phyloP scores from a whole-genome alignment of 2,329 filamentous ascomycete genomes.

The Anthostomella pinea region DNA sequence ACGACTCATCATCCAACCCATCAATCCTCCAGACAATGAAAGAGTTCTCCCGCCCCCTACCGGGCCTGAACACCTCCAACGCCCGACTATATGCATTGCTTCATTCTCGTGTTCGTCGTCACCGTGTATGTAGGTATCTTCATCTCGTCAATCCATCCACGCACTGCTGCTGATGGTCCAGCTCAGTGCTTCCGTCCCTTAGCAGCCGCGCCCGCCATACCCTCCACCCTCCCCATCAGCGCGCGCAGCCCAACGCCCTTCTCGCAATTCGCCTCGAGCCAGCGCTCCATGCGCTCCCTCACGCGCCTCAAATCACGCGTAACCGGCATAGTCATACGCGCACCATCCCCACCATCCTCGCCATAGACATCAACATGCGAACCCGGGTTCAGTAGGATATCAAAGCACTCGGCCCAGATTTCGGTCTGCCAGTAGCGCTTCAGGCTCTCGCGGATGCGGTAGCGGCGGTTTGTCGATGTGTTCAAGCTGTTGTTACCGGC shows the following conservation, averaged over 20 bases:
- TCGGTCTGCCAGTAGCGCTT: conserved; percentile 98
- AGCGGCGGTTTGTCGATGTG: conserved; percentile 60
- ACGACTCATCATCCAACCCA: too few species aligned
- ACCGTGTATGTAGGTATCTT: conserved; percentile 3
- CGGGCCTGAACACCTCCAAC: too few species aligned
- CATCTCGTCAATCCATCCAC: not conserved
- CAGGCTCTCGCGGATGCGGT: conserved; percentile 75
- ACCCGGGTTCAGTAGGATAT: conserved; percentile 79
- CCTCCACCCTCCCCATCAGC: conserved; percentile 63
- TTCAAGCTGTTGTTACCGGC: conserved; percentile 54
- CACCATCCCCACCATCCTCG: conserved; percentile 64
- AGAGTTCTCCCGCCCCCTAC: too few species aligned
- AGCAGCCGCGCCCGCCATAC: conserved; percentile 20
- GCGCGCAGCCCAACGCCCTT: conserved; percentile 72
- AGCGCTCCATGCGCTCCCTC: conserved; percentile 78
- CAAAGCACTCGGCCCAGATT: conserved; percentile 81
- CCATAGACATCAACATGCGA: conserved; percentile 50
- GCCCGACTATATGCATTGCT: conserved; percentile 10
- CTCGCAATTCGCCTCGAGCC: conserved; percentile 79
- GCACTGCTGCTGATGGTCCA: not conserved
- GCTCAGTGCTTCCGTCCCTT: conserved; percentile 13
- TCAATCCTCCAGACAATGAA: too few species aligned
- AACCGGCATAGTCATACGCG: too few species aligned
- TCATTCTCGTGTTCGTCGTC: conserved; percentile 10
- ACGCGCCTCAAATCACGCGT: conserved; percentile 65